These are phyloP conservation scores for Pythium graminicola DNA, from an alignment of 352 stramenopile genomes.

Conservation along the genomic window DNA sequence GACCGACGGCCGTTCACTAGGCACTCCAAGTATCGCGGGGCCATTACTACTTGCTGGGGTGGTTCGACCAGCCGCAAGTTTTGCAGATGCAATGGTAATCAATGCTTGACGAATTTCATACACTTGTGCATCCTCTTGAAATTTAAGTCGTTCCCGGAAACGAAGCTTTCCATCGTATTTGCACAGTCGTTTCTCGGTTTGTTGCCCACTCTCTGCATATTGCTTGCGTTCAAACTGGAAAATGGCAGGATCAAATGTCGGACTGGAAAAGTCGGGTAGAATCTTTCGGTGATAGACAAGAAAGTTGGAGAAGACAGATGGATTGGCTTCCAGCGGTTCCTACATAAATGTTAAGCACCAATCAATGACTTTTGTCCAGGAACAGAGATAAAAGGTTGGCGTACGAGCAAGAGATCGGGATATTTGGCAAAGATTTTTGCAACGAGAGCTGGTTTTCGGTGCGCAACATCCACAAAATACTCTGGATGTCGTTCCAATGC, in stretches of 20 bases:
- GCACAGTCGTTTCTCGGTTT: conserved; percentile 38
- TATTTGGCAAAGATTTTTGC: conserved; percentile 53
- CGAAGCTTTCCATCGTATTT: conserved; percentile 31
- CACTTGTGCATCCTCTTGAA: conserved; percentile 34
- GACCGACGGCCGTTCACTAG: background rate
- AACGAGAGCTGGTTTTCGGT: conserved; percentile 55
- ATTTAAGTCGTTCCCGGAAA: conserved; percentile 33
- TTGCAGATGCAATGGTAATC: conserved; percentile 11
- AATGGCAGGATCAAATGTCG: conserved; percentile 42
- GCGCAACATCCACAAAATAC: conserved; percentile 61
- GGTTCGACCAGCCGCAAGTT: background rate
- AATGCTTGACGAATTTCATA: conserved; percentile 14
- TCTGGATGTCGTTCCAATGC: conserved; percentile 57
- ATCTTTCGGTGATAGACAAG: conserved; percentile 50
- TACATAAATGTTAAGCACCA: conserved; percentile 10
- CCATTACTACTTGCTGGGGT: conserved; percentile 11
- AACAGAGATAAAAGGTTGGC: too few species aligned
- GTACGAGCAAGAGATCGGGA: conserved; percentile 59
- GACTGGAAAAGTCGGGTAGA: conserved; percentile 49
- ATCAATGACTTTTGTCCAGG: too few species aligned
- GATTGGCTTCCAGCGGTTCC: conserved; percentile 65
- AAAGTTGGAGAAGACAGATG: conserved; percentile 63
- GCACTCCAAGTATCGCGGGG: conserved; percentile 2
- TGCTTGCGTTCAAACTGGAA: conserved; percentile 53
- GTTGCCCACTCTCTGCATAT: conserved; percentile 24